These are phyloP conservation scores for Phytophthora hibernalis DNA, from an alignment of 352 stramenopile genomes.

Conservation along the genomic window DNA sequence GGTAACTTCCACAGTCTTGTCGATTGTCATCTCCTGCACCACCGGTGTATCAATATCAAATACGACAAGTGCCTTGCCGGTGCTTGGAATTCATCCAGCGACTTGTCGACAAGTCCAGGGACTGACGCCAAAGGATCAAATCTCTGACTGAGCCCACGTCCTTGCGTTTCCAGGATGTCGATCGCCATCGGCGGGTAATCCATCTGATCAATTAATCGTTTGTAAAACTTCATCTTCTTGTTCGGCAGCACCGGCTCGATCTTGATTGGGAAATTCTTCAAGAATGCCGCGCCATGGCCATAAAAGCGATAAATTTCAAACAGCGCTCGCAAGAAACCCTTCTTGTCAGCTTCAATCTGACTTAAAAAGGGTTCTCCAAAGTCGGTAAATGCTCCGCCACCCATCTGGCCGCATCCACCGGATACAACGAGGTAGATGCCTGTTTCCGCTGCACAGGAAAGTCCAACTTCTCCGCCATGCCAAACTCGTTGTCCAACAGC, in stretches of 20 bases:
- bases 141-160: conserved; percentile 52
- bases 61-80: conserved; percentile 59
- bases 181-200: conserved; percentile 67
- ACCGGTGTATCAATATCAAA: conserved; percentile 49
- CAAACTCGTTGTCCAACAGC: conserved; percentile 69
- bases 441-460: conserved; percentile 64
- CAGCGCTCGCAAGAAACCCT: conserved; percentile 58
- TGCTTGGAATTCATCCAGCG: conserved; percentile 46
- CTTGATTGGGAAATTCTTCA: conserved; percentile 54
- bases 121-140: conserved; percentile 60
- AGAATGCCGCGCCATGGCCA: conserved; percentile 52
- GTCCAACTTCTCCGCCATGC: conserved; percentile 52
- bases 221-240: conserved; percentile 65
- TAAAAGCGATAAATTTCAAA: conserved; percentile 87
- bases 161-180: conserved; percentile 66
- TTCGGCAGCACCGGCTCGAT: conserved; percentile 38
- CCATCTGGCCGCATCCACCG: conserved; percentile 63
- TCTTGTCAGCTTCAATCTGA: conserved; percentile 49
- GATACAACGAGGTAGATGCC: conserved; percentile 43
- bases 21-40: conserved; percentile 50
- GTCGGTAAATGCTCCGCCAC: conserved; percentile 59
- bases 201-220: conserved; percentile 62
- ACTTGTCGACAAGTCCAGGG: conserved; percentile 37
- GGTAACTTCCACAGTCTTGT: conserved; percentile 31
- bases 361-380: conserved; percentile 65